phyloP scores from a whole-genome alignment of 305 asterid genomes.

The Fraxinus nigra region DNA sequence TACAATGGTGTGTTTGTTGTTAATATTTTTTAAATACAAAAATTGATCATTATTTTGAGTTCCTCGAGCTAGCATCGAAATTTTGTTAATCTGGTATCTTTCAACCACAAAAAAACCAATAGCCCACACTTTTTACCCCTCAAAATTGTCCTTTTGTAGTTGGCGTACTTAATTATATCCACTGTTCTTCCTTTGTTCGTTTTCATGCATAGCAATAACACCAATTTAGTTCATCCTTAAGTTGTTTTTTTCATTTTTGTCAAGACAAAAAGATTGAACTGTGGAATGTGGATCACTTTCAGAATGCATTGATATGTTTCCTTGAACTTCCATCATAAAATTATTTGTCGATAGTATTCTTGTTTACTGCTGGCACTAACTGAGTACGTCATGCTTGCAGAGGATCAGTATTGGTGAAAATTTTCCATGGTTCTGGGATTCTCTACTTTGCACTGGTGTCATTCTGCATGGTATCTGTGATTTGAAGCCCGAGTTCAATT shows the following conservation, averaged over 20 bases:
- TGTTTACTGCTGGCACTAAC: constrained; percentile 5
- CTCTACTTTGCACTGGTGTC: constrained; percentile 66
- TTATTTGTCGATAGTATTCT: not conserved
- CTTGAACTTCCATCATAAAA: not conserved
- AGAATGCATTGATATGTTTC: not conserved
- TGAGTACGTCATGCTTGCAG: constrained; percentile 46
- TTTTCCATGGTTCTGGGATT: constrained; percentile 80
- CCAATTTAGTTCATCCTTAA: not conserved
- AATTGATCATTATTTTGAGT: not conserved
- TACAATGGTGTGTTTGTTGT: not conserved
- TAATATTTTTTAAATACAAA: not conserved
- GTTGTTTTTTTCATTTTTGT: not conserved
- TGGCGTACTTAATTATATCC: not conserved
- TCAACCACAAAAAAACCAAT: not conserved
- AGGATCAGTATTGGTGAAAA: constrained; percentile 54
- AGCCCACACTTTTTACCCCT: not conserved
- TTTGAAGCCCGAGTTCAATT: constrained; percentile 76
- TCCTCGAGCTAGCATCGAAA: not conserved
- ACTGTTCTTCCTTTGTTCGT: not conserved
- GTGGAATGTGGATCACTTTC: not conserved
- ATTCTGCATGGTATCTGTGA: constrained; percentile 79
- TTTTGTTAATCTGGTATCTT: not conserved
- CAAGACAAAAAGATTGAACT: not conserved
- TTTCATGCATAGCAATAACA: not conserved
- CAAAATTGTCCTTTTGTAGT: not conserved